Evolutionary conservation across 78 protist genomes (phyloP).

Genomic region (Monocercomonoides exilis): DNA sequence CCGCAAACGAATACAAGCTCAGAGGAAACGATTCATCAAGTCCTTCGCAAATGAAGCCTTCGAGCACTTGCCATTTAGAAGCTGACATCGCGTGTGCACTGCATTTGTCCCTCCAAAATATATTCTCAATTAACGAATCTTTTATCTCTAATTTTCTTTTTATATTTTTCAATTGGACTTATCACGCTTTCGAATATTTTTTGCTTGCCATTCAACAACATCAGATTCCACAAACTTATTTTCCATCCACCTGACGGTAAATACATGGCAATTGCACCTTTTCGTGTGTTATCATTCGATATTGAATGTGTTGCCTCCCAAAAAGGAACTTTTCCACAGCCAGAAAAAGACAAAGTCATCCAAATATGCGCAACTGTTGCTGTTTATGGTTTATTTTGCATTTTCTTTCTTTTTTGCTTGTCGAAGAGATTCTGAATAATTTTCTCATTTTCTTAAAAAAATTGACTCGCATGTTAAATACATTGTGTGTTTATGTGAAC

Average conservation of each 20-base stretch:
- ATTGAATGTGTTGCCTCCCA: slow-evolving; percentile 96
- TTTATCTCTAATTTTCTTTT: too few relatives aligned
- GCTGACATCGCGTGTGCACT: neutral
- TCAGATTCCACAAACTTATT: slow-evolving; percentile 3
- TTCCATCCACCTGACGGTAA: slow-evolving; percentile 52
- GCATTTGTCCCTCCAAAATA: too few relatives aligned
- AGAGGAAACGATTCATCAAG: too few relatives aligned
- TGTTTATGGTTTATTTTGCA: neutral
- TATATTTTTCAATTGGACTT: too few relatives aligned
- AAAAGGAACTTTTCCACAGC: slow-evolving; percentile 90
- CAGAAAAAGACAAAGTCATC: slow-evolving; percentile 94
- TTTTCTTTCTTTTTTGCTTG: neutral
- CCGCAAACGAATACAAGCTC: slow-evolving; percentile 53
- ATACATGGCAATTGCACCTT: slow-evolving; percentile 81
- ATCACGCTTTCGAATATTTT: too few relatives aligned
- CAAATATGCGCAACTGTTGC: slow-evolving; percentile 83
- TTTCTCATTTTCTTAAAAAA: too few relatives aligned
- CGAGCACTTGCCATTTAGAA: neutral
- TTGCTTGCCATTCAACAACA: too few relatives aligned
- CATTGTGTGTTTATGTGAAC: too few relatives aligned
- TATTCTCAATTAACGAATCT: too few relatives aligned
- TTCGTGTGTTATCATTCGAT: slow-evolving; percentile 87
- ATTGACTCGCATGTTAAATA: too few relatives aligned
- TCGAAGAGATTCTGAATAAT: too few relatives aligned
- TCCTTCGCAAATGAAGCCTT: too few relatives aligned